These are phyloP conservation scores for Colletotrichum limetticola DNA, from an alignment of 2,329 filamentous ascomycete genomes.

Conservation along the genomic window DNA sequence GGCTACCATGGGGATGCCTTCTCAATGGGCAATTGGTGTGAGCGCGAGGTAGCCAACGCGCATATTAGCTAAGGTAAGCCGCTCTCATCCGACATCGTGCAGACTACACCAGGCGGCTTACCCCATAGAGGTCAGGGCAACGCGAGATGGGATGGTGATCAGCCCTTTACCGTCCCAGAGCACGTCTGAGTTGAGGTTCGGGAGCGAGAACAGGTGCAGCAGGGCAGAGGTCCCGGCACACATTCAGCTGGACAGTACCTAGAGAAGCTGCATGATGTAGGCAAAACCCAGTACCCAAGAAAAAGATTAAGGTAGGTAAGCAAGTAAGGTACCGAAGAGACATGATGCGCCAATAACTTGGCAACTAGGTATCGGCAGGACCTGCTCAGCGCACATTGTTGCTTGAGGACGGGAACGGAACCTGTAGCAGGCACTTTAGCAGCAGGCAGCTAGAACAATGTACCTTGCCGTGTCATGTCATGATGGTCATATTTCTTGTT, in stretches of 20 bases:
- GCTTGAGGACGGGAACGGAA: neutral
- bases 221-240: constrained; percentile 4
- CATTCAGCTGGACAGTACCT: neutral
- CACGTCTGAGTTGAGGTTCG: constrained; percentile 26
- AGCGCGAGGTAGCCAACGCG: neutral
- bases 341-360: neutral
- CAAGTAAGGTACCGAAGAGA: constrained; percentile 3
- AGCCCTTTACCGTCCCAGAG: neutral
- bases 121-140: constrained; percentile 14
- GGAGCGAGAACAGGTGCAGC: constrained; percentile 22
- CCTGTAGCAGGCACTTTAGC: neutral
- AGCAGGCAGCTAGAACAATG: neutral
- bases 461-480: constrained; percentile 21
- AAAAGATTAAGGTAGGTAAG: neutral
- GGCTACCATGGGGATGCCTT: neutral
- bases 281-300: neutral
- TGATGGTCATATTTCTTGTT: constrained; percentile 6
- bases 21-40: neutral
- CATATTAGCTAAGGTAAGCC: neutral
- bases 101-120: neutral
- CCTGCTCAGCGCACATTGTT: neutral
- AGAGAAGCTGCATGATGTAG: neutral
- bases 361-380: neutral
- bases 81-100: neutral
- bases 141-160: constrained; percentile 16